Base-by-base conservation (phyloP, 2,329 filamentous ascomycete species). In the Talaromyces sp. region DNA sequence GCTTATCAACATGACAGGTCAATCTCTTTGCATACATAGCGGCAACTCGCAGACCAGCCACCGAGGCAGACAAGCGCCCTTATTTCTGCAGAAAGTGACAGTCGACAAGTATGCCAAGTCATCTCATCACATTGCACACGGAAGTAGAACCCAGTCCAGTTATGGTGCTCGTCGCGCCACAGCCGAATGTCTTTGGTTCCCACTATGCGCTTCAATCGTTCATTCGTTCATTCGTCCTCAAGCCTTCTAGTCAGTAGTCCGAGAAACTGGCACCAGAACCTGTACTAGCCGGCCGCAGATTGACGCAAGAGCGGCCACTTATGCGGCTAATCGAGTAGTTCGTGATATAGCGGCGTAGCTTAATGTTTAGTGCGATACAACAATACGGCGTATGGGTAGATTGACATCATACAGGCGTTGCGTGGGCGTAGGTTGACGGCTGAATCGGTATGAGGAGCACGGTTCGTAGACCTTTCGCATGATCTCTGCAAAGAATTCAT, bases 251-350 rank as follows among this genome's bases (percentile, higher is more conserved):
- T 13, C 4, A 51, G 13, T 53, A 61, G 45, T 53, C 27, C 49
- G 15, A 19, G 10, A 54, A 54, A 13, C 11, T 25, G 53, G 31
- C 53, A 36, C 29, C 8, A 31, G 49, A 51, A n/a, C 49, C 8
- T 56, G 53, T 31, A 36, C n/a, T 56, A 49, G 45, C n/a, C 38
- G 38, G 17, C 38, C 5, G 38, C 10, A 53, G 25, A 22, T 36
- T 22, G 36, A 29, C 22, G 36, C 36, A 17, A 43, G 25, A 40
- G 61, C 61, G 53, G 64, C 58, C 59, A 62, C 49, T 61, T 59
- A 66, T 66, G 64, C 64, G 59, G 53, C 64, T 66, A 66, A 63
- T 34, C 25, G 38, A 47, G 51, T 59, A 66, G 64, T 38, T 54
- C 53, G 51, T 59, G 53, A 63, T 63, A 59, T 66, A 38, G 64